phyloP scores from a whole-genome alignment of 768 basidiomycete species.

The Strobilomyces confusus region DNA sequence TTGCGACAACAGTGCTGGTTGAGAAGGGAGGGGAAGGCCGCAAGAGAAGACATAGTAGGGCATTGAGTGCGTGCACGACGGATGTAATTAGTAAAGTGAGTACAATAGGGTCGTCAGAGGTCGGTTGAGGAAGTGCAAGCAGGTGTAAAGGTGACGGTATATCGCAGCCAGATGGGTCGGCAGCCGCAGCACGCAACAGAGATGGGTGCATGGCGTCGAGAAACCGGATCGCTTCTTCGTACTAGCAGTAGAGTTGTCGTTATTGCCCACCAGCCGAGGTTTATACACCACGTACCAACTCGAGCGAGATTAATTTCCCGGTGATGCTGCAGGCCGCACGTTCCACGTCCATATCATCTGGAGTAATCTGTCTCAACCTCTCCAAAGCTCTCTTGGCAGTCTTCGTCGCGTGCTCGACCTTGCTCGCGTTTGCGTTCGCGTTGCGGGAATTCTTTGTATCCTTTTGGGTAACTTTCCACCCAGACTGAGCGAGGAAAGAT shows the following conservation, averaged over 20 bases:
- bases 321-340: slow-evolving; percentile 64
- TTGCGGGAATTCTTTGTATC: slow-evolving; percentile 23
- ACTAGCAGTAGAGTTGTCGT: slow-evolving; percentile 35
- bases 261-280: background rate
- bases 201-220: slow-evolving; percentile 45
- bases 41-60: slow-evolving; percentile 31
- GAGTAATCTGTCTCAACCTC: slow-evolving; percentile 42
- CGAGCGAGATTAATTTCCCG: slow-evolving; percentile 62
- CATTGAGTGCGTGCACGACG: slow-evolving; percentile 50
- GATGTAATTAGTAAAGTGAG: slow-evolving; percentile 59
- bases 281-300: slow-evolving; percentile 53
- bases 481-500: slow-evolving; percentile 48
- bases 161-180: background rate
- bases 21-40: slow-evolving; percentile 18
- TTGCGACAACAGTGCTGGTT: slow-evolving; percentile 23
- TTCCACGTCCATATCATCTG: slow-evolving; percentile 62
- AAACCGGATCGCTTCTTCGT: slow-evolving; percentile 44
- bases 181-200: slow-evolving; percentile 25
- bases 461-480: slow-evolving; percentile 45
- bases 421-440: slow-evolving; percentile 29
- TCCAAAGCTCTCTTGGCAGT: slow-evolving; percentile 43
- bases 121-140: slow-evolving; percentile 44
- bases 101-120: slow-evolving; percentile 30
- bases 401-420: slow-evolving; percentile 29
- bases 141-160: slow-evolving; percentile 17